Evolutionary conservation across 2,329 filamentous ascomycete genomes (phyloP), one percentile per base, ranked within the genome.

Genomic region (Aspergillus glaucus): DNA sequence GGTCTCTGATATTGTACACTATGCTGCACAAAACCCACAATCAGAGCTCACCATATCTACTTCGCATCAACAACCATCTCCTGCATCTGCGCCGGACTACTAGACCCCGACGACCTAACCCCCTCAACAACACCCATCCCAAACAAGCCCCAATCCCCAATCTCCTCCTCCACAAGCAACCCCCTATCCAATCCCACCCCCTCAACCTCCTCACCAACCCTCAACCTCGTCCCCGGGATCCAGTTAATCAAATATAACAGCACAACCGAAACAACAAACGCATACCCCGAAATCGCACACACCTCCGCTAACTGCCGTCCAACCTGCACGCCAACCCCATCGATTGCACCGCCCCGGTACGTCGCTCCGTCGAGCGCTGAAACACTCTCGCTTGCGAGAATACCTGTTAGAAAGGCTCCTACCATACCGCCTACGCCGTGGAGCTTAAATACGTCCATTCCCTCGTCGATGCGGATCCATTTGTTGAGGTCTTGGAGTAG

Each of bases 401-500:
- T 74, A 6, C 78, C 79, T 2, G 79, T 82, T 43, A 81, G 59
- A 63, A 82, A 79, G 24, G 76, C 76, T 7, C 79, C 79, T 36
- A 76, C 67, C 67, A 80, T 79, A 19, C 79, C 79, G 37, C 79
- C 79, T 21, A 80, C 70, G 14, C 76, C 78, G 59, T 81, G 79
- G 10, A 80, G 72, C 59, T 79, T 80, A 70, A 82, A 82, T 39
- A 82, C 77, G 52, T 81, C 77, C 59, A 82, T 75, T 9, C 78
- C 76, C 52, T 81, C 79, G 54, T 81, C 79, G 50, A 81, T 77
- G 50, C 64, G 65, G 26, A 81, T 59, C 74, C 76, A 79, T 22
- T 75, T 68, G 57, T 81, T 79, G 50, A 81, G 56, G 51, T 79
- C 65, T 50, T 78, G 72, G 36, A 75, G 67, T 1, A 68, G 59